Evolutionary conservation across 2,329 filamentous ascomycete genomes (phyloP).

Genomic region (Thielaviopsis euricoi): DNA sequence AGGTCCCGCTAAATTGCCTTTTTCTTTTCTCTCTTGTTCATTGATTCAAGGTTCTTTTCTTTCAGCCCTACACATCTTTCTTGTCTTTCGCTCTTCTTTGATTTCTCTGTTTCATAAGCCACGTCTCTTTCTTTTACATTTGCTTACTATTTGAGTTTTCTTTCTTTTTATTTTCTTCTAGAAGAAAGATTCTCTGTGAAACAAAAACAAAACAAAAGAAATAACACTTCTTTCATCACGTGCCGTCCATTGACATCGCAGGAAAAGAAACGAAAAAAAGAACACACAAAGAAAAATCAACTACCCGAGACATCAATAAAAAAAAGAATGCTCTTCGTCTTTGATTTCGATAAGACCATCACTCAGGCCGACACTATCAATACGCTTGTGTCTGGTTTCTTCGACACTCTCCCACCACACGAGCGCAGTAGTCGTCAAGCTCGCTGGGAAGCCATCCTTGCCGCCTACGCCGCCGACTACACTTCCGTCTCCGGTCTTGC

Average conservation of each 20-base stretch:
- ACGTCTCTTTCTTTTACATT: neutral
- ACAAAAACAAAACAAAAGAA: too few relatives aligned
- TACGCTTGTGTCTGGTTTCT: slow-evolving; percentile 28
- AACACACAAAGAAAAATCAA: neutral
- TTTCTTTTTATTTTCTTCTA: neutral
- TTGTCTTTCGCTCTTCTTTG: too few relatives aligned
- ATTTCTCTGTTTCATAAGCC: too few relatives aligned
- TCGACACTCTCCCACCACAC: slow-evolving; percentile 19
- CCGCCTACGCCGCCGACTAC: slow-evolving; percentile 28
- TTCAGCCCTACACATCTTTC: too few relatives aligned
- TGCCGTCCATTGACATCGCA: too few relatives aligned
- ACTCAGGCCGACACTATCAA: slow-evolving; percentile 36
- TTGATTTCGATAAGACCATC: slow-evolving; percentile 46
- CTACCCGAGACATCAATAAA: neutral
- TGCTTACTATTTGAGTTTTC: too few relatives aligned
- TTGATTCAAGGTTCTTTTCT: too few relatives aligned
- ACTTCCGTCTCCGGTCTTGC: slow-evolving; percentile 19
- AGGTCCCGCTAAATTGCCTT: too few relatives aligned
- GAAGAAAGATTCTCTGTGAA: too few relatives aligned
- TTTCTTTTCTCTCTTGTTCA: too few relatives aligned
- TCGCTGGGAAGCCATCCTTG: slow-evolving; percentile 29
- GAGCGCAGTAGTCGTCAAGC: slow-evolving; percentile 20
- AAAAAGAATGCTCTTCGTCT: slow-evolving; percentile 27
- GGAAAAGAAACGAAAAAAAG: neutral
- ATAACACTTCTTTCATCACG: neutral